A percentile compares a stretch with the other conserved stretches of the same genome.
phyloP scores from a whole-genome alignment of 1,284 basidiomycete genomes.

The Cryptococcus sp. region DNA sequence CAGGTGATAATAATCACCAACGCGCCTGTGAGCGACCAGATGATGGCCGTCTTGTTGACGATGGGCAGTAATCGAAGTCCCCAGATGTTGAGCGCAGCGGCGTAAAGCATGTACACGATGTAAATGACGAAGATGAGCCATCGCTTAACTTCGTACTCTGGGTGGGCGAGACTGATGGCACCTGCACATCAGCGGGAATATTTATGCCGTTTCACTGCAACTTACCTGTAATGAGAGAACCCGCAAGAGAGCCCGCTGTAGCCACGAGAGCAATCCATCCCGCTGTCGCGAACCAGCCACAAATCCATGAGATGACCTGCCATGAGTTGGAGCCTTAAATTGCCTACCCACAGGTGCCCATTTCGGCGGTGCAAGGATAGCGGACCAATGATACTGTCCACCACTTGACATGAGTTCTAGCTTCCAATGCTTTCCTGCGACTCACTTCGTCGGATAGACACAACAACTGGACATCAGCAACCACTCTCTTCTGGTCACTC shows the following conservation, averaged over 20 bases:
- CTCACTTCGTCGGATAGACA: constrained; percentile 3
- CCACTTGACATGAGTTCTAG: constrained; percentile 20
- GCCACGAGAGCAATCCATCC: constrained; percentile 14
- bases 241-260: constrained; percentile 4
- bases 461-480: constrained; percentile 22
- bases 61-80: constrained; percentile 26
- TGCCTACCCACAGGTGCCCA: constrained; percentile 27
- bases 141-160: constrained; percentile 20
- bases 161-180: constrained; percentile 36
- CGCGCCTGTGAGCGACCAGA: constrained; percentile 39
- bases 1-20: constrained; percentile 43
- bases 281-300: constrained; percentile 5
- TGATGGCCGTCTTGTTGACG: constrained; percentile 31
- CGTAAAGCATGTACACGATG: constrained; percentile 18
- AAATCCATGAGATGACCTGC: constrained; percentile 6
- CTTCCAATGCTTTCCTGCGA: constrained; percentile 4
- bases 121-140: constrained; percentile 27
- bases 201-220: too few species aligned
- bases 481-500: constrained; percentile 19
- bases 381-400: constrained; percentile 42
- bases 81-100: constrained; percentile 32
- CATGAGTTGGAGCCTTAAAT: constrained; percentile 13
- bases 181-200: constrained; percentile 3
- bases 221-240: constrained; percentile 8
- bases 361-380: constrained; percentile 6